phyloP scores from a whole-genome alignment of 768 basidiomycete species.

The Chlorophyllum brunneum region DNA sequence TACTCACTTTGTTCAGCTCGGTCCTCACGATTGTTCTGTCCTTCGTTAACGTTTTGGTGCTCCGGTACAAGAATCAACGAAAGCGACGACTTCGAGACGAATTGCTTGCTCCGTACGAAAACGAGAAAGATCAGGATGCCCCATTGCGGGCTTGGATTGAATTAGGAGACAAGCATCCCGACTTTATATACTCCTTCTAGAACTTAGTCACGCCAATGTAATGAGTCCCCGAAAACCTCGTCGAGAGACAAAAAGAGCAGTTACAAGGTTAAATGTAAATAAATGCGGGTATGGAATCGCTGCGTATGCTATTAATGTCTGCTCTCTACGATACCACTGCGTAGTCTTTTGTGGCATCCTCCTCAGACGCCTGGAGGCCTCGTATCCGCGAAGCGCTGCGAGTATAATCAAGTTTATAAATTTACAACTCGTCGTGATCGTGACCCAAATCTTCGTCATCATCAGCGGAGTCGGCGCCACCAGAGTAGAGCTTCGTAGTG shows the following conservation, averaged over 20 bases:
- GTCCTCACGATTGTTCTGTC: conserved; percentile 22
- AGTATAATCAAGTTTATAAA: conserved; percentile 8
- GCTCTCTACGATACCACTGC: conserved; percentile 8
- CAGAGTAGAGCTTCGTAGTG: conserved; percentile 73
- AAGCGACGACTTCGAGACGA: conserved; percentile 22
- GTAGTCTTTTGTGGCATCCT: conserved; percentile 6
- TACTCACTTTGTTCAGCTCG: conserved; percentile 18
- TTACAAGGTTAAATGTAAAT: not conserved
- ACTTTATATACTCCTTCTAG: conserved; percentile 29
- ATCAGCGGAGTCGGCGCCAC: conserved; percentile 28
- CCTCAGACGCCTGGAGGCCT: conserved; percentile 9
- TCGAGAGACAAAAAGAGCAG: not conserved
- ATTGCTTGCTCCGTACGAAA: conserved; percentile 25
- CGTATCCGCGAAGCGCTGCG: conserved; percentile 10
- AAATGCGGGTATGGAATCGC: conserved; percentile 5
- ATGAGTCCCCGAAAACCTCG: not conserved
- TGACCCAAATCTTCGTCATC: conserved; percentile 38
- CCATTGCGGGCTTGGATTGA: conserved; percentile 28
- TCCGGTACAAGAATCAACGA: conserved; percentile 25
- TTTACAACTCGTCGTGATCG: conserved; percentile 48
- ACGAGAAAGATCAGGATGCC: conserved; percentile 24
- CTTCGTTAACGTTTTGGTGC: conserved; percentile 23
- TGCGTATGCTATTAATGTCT: conserved; percentile 4
- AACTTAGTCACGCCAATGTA: not conserved
- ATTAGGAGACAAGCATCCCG: conserved; percentile 32